Evolutionary conservation across 129 eudicot species (phyloP).

Genomic region (sunflower (Helianthus annuus)): DNA sequence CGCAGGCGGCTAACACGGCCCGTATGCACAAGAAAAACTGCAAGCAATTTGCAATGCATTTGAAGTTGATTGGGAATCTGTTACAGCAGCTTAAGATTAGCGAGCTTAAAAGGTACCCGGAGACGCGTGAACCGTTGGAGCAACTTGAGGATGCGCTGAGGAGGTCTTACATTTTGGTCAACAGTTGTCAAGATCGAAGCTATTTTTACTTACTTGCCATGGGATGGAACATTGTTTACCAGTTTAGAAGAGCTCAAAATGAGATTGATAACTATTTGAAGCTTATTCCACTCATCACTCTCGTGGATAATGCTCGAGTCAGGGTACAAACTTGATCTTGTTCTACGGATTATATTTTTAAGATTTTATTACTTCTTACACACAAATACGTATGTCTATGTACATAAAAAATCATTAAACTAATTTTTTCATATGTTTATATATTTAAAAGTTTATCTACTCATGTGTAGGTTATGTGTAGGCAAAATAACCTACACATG

Average conservation of each 20-base stretch:
- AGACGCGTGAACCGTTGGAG: conserved; percentile 92
- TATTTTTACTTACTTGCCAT: conserved; percentile 89
- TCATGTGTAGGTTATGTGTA: no score
- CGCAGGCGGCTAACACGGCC: conserved; percentile 81
- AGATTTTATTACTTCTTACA: no score
- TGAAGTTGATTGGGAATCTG: conserved; percentile 86
- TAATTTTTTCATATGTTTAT: no score
- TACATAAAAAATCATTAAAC: no score
- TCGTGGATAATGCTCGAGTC: conserved; percentile 97
- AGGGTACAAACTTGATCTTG: conserved; percentile 50
- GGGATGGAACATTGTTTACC: conserved; percentile 99
- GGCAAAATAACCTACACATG: no score
- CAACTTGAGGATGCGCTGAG: conserved; percentile 93
- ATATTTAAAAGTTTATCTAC: no score
- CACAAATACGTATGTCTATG: no score
- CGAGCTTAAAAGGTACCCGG: conserved; percentile 84
- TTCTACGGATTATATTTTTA: conserved; percentile 1
- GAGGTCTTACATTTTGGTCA: conserved; percentile 87
- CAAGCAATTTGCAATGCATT: conserved; percentile 84
- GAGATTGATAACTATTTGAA: conserved; percentile 95
- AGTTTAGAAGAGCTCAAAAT: conserved; percentile 82
- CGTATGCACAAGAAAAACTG: conserved; percentile 94
- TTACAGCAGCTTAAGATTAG: conserved; percentile 73
- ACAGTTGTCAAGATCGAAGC: conserved; percentile 93
- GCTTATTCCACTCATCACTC: conserved; percentile 89